Conservation (phyloP, 2,329 filamentous ascomycete species). For the Verticillium dahliae region DNA sequence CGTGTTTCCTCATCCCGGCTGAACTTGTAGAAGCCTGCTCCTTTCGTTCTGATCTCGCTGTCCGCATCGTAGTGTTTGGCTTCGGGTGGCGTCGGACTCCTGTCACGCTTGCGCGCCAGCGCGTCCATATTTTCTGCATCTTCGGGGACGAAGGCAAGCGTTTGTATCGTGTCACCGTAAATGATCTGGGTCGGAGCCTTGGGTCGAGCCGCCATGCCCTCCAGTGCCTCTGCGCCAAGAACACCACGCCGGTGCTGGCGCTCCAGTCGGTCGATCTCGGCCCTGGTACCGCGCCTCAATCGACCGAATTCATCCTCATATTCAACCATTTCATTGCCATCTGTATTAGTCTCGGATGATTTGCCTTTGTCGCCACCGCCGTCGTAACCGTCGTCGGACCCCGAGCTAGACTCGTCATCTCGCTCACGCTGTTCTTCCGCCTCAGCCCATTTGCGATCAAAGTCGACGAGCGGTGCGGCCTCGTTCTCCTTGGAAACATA, state of each 20-base stretch:
- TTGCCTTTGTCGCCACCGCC: slow-evolving; percentile 21
- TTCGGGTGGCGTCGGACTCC: slow-evolving; percentile 71
- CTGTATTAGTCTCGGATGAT: slow-evolving; percentile 12
- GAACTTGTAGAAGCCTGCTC: slow-evolving; percentile 89
- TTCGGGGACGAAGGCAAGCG: slow-evolving; percentile 73
- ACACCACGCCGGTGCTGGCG: slow-evolving; percentile 45
- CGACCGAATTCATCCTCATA: slow-evolving; percentile 91
- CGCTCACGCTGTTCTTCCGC: slow-evolving; percentile 38
- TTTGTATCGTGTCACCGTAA: slow-evolving; percentile 78
- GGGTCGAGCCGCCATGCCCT: slow-evolving; percentile 63
- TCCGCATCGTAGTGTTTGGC: slow-evolving; percentile 80
- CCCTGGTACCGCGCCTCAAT: slow-evolving; percentile 63
- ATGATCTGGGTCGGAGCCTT: slow-evolving; percentile 65
- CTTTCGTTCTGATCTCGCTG: slow-evolving; percentile 78
- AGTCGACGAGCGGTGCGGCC: slow-evolving; percentile 73
- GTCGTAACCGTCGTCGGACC: slow-evolving; percentile 29
- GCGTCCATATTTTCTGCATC: slow-evolving; percentile 68
- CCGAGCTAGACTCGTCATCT: slow-evolving; percentile 52
- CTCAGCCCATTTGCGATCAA: slow-evolving; percentile 93
- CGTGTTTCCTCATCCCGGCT: slow-evolving; percentile 65
- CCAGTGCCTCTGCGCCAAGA: slow-evolving; percentile 53
- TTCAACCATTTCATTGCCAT: slow-evolving; percentile 64
- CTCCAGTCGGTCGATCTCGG: slow-evolving; percentile 59
- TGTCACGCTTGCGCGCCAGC: slow-evolving; percentile 71
- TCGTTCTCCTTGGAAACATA: slow-evolving; percentile 62